Conservation (phyloP, 2,329 filamentous ascomycete species). For the Nakataea oryzae region DNA sequence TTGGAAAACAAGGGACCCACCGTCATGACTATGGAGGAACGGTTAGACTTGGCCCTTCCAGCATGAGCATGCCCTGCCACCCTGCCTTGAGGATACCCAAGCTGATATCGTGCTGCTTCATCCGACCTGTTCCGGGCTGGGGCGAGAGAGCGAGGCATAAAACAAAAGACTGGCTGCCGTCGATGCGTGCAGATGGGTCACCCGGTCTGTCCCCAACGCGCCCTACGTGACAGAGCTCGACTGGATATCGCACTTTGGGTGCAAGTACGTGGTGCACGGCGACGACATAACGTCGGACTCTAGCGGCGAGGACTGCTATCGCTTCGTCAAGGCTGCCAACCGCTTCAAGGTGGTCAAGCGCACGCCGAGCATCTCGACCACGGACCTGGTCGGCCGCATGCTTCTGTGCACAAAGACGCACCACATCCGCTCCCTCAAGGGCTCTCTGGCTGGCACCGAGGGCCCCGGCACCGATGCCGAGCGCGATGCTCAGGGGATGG, state of each 20-base stretch:
- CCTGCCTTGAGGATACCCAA: neutral
- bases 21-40: constrained; percentile 88
- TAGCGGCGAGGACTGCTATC: constrained; percentile 90
- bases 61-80: neutral
- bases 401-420: constrained; percentile 89
- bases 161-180: constrained; percentile 70
- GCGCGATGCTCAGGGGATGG: constrained; percentile 48
- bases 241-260: constrained; percentile 94
- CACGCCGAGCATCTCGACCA: constrained; percentile 93
- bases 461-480: constrained; percentile 60
- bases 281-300: constrained; percentile 53
- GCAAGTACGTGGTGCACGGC: constrained; percentile 56
- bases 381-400: constrained; percentile 97
- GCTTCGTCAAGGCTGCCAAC: constrained; percentile 88
- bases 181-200: constrained; percentile 92
- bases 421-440: constrained; percentile 75
- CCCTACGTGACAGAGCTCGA: constrained; percentile 90
- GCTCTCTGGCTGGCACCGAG: constrained; percentile 58
- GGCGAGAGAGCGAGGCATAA: neutral
- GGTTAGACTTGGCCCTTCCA: constrained; percentile 32
- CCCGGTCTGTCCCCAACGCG: constrained; percentile 69
- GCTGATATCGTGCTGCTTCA: neutral
- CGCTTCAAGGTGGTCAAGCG: constrained; percentile 96
- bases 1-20: constrained; percentile 95
- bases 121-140: neutral